Base-by-base conservation (phyloP, 2,329 filamentous ascomycete species). In the Lanzia echinophila region DNA sequence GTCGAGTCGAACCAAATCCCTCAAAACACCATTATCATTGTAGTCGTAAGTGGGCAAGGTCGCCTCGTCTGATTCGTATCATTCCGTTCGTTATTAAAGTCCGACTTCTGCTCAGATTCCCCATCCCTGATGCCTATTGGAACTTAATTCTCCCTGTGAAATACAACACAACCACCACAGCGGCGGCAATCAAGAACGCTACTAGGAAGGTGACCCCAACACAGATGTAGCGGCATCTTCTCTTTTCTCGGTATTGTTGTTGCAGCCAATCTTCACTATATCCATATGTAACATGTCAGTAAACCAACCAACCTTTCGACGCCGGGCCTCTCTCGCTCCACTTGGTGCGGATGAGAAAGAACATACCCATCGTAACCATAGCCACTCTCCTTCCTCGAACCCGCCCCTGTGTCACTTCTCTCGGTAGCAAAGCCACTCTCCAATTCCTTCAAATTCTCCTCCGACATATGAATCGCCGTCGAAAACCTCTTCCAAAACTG, bases 401-500 rank as follows among this genome's bases (percentile, higher is more conserved):
- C 24, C 19, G 19, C 13, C 20, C 20, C 22, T 20, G 41, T 44
- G 15, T 31, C 22, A n/a, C 19, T 44, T 15, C 22, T 24, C 10
- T n/a, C 20, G 0, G 5, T 28, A 20, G 28, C 55, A 41, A 55
- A 55, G 20, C 49, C 60, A 11, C 42, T 56, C 50, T 62, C 63
- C n/a, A 58, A 28, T 38, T 65, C 64, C 46, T 50, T 54, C 28
- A 53, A n/a, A 2, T 45, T 53, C 3, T 58, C 61, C 43, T 67
- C 63, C 8, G 61, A 57, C 43, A 55, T 51, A 42, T 68, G 67
- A 2, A 67, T 61, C 2, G 67, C 66, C 20, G 58, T 58, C 7
- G 63, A 65, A 52, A 69, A 69, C 12, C 65, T 55, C 53, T 67
- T 68, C 66, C 66, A 69, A 50, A 68, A 68, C 38, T 58, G 47